phyloP scores from a whole-genome alignment of 768 basidiomycete species.

The Naganishia onofrii region DNA sequence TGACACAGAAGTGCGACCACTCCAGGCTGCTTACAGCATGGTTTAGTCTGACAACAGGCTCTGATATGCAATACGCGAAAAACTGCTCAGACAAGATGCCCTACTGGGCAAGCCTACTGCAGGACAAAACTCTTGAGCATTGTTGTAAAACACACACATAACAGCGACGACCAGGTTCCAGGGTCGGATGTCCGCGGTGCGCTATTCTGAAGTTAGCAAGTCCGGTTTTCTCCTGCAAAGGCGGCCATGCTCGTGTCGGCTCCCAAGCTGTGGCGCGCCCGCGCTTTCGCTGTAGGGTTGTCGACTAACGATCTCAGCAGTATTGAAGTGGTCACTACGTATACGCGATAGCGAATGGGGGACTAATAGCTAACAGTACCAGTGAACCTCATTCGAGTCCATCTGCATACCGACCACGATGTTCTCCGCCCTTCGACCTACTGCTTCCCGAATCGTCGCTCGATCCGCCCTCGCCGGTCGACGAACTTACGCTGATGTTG shows the following conservation, averaged over 20 bases:
- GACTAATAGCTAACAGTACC: not conserved
- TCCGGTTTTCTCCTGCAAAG: slow-evolving; percentile 22
- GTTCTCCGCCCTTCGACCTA: slow-evolving; percentile 28
- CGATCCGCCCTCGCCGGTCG: slow-evolving; percentile 29
- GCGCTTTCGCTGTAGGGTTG: slow-evolving; percentile 7
- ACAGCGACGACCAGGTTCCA: no score
- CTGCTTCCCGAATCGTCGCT: slow-evolving; percentile 19
- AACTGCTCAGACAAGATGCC: no score
- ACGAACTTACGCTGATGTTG: slow-evolving; percentile 87
- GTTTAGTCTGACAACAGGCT: no score
- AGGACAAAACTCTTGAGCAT: no score
- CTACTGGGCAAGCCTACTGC: no score
- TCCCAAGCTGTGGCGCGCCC: slow-evolving; percentile 11
- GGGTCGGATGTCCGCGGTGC: not conserved
- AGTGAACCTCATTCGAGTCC: not conserved
- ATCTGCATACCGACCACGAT: slow-evolving; percentile 20
- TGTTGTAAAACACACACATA: no score
- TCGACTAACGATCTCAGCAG: slow-evolving; percentile 1
- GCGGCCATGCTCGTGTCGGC: slow-evolving; percentile 9
- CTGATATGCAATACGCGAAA: no score
- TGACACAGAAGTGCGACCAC: no score
- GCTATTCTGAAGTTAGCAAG: not conserved
- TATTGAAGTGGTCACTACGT: not conserved
- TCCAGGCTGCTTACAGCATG: no score
- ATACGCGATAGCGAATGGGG: not conserved